Percentiles rank a stretch among this genome's conserved stretches.
These are phyloP conservation scores for Mycothermus thermophilus DNA, from an alignment of 495 filamentous ascomycete species.

Conservation along the genomic window DNA sequence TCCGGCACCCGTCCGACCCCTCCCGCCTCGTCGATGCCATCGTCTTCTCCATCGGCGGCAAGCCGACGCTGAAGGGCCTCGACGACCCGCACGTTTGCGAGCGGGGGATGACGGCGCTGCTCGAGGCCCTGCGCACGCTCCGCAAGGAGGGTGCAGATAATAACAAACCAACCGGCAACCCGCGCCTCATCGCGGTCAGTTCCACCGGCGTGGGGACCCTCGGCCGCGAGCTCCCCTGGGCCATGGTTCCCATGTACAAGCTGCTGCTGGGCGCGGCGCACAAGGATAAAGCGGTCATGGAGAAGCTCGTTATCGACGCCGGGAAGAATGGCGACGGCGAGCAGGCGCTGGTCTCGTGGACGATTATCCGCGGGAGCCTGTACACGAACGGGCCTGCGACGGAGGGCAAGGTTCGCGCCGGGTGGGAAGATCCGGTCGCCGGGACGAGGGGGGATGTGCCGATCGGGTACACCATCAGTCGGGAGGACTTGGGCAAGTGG, in stretches of 20 bases:
- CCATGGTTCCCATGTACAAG: slow-evolving; percentile 37
- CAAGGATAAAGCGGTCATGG: slow-evolving; percentile 48
- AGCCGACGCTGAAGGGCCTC: slow-evolving; percentile 14
- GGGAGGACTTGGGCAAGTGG: slow-evolving; percentile 32
- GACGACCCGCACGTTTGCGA: slow-evolving; percentile 47
- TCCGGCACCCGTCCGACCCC: slow-evolving; percentile 9
- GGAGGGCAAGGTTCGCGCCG: slow-evolving; percentile 11
- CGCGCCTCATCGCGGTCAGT: slow-evolving; percentile 36
- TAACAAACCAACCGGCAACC: slow-evolving; percentile 12
- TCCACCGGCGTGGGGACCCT: slow-evolving; percentile 38
- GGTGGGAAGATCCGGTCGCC: slow-evolving; percentile 22
- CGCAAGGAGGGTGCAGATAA: slow-evolving; percentile 7
- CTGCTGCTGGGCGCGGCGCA: slow-evolving; percentile 37
- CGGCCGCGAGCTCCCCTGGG: slow-evolving; percentile 39
- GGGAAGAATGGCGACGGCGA: slow-evolving; percentile 9
- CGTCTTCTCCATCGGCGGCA: slow-evolving; percentile 35
- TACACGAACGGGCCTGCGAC: slow-evolving; percentile 13
- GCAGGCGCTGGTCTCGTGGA: no score
- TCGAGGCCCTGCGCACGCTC: slow-evolving; percentile 24
- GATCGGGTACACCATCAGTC: slow-evolving; percentile 32
- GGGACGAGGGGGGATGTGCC: slow-evolving; percentile 14
- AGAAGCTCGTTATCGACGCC: slow-evolving; percentile 27
- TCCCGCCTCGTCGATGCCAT: slow-evolving; percentile 24
- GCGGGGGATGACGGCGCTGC: slow-evolving; percentile 31
- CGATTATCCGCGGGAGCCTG: slow-evolving; percentile 32